Conservation (phyloP, 148 eudicot species). For the Fagopyrum tataricum region DNA sequence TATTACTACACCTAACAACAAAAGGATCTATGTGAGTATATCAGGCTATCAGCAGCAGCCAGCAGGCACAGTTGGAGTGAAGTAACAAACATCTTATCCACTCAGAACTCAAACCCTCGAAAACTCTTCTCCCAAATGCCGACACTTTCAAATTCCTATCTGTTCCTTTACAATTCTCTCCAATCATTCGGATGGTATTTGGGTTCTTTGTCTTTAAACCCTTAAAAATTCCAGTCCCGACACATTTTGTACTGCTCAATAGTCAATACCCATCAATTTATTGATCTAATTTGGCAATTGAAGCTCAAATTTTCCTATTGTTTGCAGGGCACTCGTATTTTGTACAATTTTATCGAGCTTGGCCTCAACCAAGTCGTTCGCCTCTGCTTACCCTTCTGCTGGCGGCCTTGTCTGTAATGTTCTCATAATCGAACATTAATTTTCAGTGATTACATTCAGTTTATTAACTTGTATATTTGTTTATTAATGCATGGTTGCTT, state of each 20-base stretch:
- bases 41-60: too few species aligned
- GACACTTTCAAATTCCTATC: conserved; percentile 41
- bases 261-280: not conserved
- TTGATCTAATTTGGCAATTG: conserved; percentile 1
- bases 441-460: not conserved
- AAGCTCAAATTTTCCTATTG: not conserved
- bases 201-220: not conserved
- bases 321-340: conserved; percentile 53
- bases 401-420: conserved; percentile 55
- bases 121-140: conserved; percentile 27
- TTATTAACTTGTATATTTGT: not conserved
- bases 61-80: not conserved
- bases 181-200: conserved; percentile 76
- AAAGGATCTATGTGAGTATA: not conserved
- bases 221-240: not conserved
- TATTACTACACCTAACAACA: not conserved
- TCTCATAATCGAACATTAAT: not conserved
- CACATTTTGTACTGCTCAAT: not conserved
- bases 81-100: not conserved
- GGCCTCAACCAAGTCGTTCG: conserved; percentile 32
- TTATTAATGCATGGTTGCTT: not conserved
- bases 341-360: conserved; percentile 31
- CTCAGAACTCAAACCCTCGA: conserved; percentile 7
- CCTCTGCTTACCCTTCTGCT: conserved; percentile 50
- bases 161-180: conserved; percentile 56